Evolutionary conservation across 768 basidiomycete genomes (phyloP), one percentile per base, ranked within the genome.

Genomic region (Phylloporus rhodoxanthus): DNA sequence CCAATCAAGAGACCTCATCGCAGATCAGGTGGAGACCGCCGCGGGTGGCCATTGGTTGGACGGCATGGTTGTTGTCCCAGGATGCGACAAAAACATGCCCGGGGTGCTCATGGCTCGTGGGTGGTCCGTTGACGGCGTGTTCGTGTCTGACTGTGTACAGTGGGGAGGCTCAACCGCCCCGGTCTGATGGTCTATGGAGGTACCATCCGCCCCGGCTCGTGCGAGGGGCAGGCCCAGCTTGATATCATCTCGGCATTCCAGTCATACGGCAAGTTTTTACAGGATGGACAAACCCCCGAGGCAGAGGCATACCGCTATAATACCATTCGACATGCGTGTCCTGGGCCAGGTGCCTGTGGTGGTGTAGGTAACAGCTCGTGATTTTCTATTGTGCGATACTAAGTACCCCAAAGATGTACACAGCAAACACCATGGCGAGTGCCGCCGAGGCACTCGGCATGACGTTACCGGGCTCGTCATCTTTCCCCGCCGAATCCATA

Each of bases 51-150:
- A 99, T 66, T 96, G 94, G 82, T 80, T 99, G 13, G 96, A 98
- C 61, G 96, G 92, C 34, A 90, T 96, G 87, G 91, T 97, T 33
- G 92, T 91, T 51, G 77, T 99, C 46, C 96, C 96, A 19, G 96
- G 94, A 34, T 98, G 92, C 65, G 95, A 99, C 75, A 99, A 99
- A 74, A 99, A 99, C 72, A 98, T 99, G 95, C 96, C 96, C n/a
- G 96, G 96, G 53, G 94, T 96, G 32, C 75, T 97, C 59, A 99
- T 99, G 80, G 96, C 92, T 42, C 81, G 90, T 91, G 61, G 71
- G 88, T 81, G 23, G 11, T 43, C 46, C 43, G 19, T 44, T 26
- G 1, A 23, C 15, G n/a, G 15, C 26, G 14, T 8, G 1, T 29
- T 36, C 30, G 4, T 13, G 29, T 55, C 55, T 63, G 4, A 67